Evolutionary conservation across 345 rosid species (phyloP), one percentile per base, ranked within the genome.

Genomic region (Pugionium dolabratum): DNA sequence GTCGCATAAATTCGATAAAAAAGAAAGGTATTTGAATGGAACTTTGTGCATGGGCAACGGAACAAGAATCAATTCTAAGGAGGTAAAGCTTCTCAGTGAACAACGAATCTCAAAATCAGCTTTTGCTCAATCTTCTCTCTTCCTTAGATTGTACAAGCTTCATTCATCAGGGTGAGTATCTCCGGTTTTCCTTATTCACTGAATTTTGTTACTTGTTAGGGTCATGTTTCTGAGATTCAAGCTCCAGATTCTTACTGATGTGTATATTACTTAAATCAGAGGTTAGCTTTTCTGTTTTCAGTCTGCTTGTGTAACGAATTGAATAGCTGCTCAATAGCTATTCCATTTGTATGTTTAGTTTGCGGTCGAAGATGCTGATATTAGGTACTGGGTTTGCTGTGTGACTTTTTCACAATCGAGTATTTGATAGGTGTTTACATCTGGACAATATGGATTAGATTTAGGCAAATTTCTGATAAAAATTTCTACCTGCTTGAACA

Each of bases 21-120:
- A 45, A 62, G 43, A 63, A 56, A 57, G 59, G 1, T 47, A 32
- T 64, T 57, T 71, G 65, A 64, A 71, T 40, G 63, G 70, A 64
- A 71, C 53, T 48, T 33, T 58, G 65, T 71, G 75, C 75, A 71
- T 64, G 75, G 67, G 64, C 44, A 56, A 60, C 62, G 18, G 18
- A 18, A 18, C 18, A 28, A 39, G 75, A 71, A 63, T 54, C 25
- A 62, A 54, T 62, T 47, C 70, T 41, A n/a, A 63, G 29, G 35
- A 44, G 28, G 25, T 8, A 44, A 56, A 55, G 55, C 63, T 36
- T 46, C 54, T n/a, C 10, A 39, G 4, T 6, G 8, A n/a, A 11
- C 9, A 45, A 44, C 50, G 9, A 56, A 56, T 29, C 51, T 60
- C 55, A 18, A 9, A 40, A 29, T 35, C 27, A 8, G 35, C 54